Conservation (phyloP, 306 rosid species). For the Heteromeles arbutifolia region DNA sequence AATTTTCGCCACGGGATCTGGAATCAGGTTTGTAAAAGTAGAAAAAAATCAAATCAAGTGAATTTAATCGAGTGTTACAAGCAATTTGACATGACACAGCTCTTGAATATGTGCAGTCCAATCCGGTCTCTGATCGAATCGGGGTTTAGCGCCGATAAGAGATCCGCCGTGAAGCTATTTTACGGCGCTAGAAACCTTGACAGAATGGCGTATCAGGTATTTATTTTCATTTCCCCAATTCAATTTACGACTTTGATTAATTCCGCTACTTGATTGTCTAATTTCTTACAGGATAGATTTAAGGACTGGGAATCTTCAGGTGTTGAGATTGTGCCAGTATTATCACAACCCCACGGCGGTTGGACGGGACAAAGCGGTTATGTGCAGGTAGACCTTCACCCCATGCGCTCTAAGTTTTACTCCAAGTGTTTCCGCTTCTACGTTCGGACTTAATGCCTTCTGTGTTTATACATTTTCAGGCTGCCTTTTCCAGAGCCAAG, state of each 20-base stretch:
- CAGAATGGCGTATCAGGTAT: conserved; percentile 95
- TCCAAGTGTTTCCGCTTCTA: background rate
- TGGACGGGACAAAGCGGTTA: conserved; percentile 86
- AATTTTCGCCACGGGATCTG: conserved; percentile 87
- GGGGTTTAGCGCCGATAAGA: conserved; percentile 55
- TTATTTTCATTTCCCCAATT: background rate
- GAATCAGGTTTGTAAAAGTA: conserved; percentile 54
- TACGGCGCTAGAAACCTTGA: conserved; percentile 86
- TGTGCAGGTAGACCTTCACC: conserved; percentile 56
- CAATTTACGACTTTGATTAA: conserved; percentile 13
- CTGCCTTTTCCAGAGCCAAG: conserved; percentile 72
- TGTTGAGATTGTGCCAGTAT: conserved; percentile 77
- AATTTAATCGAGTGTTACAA: background rate
- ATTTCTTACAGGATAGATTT: conserved; percentile 66
- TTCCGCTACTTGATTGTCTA: background rate
- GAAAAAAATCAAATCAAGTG: background rate
- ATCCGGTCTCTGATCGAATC: conserved; percentile 84
- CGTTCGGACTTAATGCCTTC: background rate
- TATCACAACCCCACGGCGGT: conserved; percentile 71
- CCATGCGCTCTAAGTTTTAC: background rate
- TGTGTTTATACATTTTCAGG: conserved; percentile 42
- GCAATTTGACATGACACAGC: background rate
- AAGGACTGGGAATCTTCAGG: conserved; percentile 91
- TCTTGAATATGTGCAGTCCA: conserved; percentile 49
- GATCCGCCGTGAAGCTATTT: conserved; percentile 79